A percentile compares a stretch with the other conserved stretches of the same genome.
These are phyloP conservation scores for Neopestalotiopsis rosae DNA, from an alignment of 2,329 filamentous ascomycete genomes.

Conservation along the genomic window DNA sequence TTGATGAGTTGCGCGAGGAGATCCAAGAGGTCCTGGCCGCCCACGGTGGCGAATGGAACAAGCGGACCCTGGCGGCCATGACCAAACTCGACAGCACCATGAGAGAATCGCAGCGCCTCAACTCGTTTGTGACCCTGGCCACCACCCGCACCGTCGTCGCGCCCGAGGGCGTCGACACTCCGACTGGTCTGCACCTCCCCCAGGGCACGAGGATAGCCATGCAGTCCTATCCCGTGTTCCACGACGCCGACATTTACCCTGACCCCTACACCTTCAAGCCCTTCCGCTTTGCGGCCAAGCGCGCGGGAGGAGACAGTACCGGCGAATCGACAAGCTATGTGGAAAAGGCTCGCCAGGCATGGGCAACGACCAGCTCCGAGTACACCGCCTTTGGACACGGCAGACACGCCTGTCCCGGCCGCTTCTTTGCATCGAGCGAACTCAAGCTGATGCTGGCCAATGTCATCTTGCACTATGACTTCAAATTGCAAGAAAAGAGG, in stretches of 20 bases:
- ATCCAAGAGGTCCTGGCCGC: constrained; percentile 38
- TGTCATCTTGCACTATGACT: constrained; percentile 31
- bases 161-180: constrained; percentile 35
- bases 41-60: constrained; percentile 37
- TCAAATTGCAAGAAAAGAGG: constrained; percentile 30
- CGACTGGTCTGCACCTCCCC: constrained; percentile 40
- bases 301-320: background rate
- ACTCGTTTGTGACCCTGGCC: constrained; percentile 36
- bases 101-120: constrained; percentile 45
- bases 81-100: constrained; percentile 46
- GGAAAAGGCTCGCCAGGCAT: constrained; percentile 28
- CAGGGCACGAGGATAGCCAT: constrained; percentile 34
- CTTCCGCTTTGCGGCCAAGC: constrained; percentile 30
- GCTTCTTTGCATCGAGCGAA: constrained; percentile 44
- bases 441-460: constrained; percentile 40
- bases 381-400: constrained; percentile 44
- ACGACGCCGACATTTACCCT: constrained; percentile 51
- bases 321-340: constrained; percentile 20
- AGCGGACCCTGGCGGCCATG: constrained; percentile 39
- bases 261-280: constrained; percentile 42
- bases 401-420: constrained; percentile 43
- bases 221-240: constrained; percentile 35
- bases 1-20: constrained; percentile 51
- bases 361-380: constrained; percentile 38
- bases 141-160: constrained; percentile 30